Evolutionary conservation across 2,329 filamentous ascomycete genomes (phyloP).

Genomic region (Monascus ruber): DNA sequence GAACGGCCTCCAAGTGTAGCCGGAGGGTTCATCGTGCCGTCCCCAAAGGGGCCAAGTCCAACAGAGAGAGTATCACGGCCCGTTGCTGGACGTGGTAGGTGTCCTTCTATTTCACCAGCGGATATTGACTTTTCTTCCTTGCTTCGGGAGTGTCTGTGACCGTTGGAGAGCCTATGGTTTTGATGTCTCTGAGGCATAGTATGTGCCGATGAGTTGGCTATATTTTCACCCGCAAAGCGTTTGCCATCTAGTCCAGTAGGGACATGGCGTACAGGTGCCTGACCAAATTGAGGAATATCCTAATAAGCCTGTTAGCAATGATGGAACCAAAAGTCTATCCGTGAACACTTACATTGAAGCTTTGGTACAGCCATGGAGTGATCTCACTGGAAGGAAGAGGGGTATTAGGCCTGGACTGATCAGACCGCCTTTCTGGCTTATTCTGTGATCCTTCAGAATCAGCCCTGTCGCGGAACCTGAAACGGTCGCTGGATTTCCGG

Average conservation of each 20-base stretch:
- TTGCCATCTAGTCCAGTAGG: conserved; percentile 59
- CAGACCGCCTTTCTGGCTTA: conserved; percentile 29
- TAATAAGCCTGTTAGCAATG: conserved; percentile 18
- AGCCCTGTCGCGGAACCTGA: conserved; percentile 60
- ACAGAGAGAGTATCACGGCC: conserved; percentile 63
- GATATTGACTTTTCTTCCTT: conserved; percentile 44
- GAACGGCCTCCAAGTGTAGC: conserved; percentile 49
- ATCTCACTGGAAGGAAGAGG: conserved; percentile 83
- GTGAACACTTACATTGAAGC: conserved; percentile 53
- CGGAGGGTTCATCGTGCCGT: conserved; percentile 40
- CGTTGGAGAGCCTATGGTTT: conserved; percentile 42
- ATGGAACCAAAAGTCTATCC: not conserved
- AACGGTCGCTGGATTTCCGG: conserved; percentile 36
- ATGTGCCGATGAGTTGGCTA: conserved; percentile 24
- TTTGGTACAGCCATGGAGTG: conserved; percentile 94
- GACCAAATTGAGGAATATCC: conserved; percentile 67
- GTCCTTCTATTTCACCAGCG: conserved; percentile 29
- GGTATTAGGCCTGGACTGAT: conserved; percentile 66
- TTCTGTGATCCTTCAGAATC: conserved; percentile 66
- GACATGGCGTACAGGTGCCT: conserved; percentile 62
- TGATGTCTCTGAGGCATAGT: conserved; percentile 38
- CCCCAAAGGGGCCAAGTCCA: conserved; percentile 42
- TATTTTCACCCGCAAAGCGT: conserved; percentile 37
- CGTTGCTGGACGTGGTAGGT: conserved; percentile 57
- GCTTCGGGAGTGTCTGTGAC: conserved; percentile 38